Evolutionary conservation across 345 rosid species (phyloP), one percentile per base, ranked within the genome.

Genomic region (Hibiscus trionum): DNA sequence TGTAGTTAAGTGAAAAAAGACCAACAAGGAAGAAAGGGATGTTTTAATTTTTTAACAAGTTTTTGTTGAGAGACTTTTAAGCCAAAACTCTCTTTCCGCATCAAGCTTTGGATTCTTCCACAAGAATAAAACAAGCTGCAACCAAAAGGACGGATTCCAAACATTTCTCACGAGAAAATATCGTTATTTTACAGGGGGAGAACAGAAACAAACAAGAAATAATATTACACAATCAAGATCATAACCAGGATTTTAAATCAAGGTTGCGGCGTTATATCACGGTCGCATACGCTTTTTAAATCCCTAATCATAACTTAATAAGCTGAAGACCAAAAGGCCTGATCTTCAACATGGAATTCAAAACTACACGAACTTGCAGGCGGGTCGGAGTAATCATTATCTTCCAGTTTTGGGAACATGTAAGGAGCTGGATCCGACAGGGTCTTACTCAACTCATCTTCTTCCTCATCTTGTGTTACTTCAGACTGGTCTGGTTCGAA

Each of bases 381-480:
- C 24, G 80, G 82, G 71, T 83, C 82, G 27, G 74, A 27, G 73
- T 75, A 82, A 61, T 84, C 76, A 2, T 64, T 73, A 17, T 78
- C 87, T 83, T 87, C 88, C 4, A 82, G 84, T 74, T 83, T 88
- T 1, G 87, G 80, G 75, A 81, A 83, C 62, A 63, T 66, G 75
- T 72, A 70, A 52, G 75, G n/a, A 26, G 77, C 76, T 31, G 73
- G n/a, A 16, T 76, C 80, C 47, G 82, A 66, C 19, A 88, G 53
- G 73, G 26, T 73, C 74, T 67, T 84, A 80, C 80, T 76, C 73
- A 82, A 78, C 69, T 72, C 62, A 72, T 88, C 89, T 21, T 84
- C 89, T 62, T 87, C 93, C 31, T 84, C 93, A 52, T 84, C 91
- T 29, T 88, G 83, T 35, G 71, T 63, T 73, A 84, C 93, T 73